Percentiles rank a stretch among this genome's conserved stretches.
Conservation (phyloP, 2,329 filamentous ascomycete genomes). For the Colletotrichum zoysiae region DNA sequence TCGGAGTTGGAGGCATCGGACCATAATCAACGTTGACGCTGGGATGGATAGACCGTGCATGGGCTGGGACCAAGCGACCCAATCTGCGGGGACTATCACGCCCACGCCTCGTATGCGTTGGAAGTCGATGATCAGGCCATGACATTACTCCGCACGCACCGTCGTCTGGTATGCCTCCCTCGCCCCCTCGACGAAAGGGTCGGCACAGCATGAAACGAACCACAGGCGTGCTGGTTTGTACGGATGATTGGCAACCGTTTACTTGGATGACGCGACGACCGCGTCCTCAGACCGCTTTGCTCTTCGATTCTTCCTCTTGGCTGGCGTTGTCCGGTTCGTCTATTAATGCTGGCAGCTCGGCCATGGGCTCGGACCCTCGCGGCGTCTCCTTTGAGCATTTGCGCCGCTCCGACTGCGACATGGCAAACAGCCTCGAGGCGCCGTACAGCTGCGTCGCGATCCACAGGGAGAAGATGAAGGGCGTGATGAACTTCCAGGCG, state of each 20-base stretch:
- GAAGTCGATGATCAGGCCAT: neutral
- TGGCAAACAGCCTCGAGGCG: slow-evolving; percentile 27
- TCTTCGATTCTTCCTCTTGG: slow-evolving; percentile 18
- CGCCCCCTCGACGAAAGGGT: neutral
- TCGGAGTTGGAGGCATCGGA: neutral
- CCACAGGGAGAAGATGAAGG: slow-evolving; percentile 38
- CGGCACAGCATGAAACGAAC: neutral
- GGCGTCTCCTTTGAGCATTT: neutral
- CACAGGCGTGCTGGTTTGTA: neutral
- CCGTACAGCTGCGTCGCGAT: slow-evolving; percentile 41
- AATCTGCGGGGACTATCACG: neutral
- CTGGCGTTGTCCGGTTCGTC: neutral
- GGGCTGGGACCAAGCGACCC: neutral
- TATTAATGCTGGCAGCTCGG: slow-evolving; percentile 4
- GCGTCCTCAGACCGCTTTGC: slow-evolving; percentile 2
- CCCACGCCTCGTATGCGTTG: neutral
- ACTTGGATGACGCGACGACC: too few relatives aligned
- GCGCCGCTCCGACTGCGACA: slow-evolving; percentile 31
- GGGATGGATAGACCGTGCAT: neutral
- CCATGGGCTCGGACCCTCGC: slow-evolving; percentile 6
- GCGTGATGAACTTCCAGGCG: slow-evolving; percentile 36
- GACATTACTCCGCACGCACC: neutral
- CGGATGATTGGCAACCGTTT: neutral
- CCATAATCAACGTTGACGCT: neutral
- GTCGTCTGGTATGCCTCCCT: neutral